These are phyloP conservation scores for Phoma sp. DNA, from an alignment of 2,329 filamentous ascomycete species.

Conservation along the genomic window DNA sequence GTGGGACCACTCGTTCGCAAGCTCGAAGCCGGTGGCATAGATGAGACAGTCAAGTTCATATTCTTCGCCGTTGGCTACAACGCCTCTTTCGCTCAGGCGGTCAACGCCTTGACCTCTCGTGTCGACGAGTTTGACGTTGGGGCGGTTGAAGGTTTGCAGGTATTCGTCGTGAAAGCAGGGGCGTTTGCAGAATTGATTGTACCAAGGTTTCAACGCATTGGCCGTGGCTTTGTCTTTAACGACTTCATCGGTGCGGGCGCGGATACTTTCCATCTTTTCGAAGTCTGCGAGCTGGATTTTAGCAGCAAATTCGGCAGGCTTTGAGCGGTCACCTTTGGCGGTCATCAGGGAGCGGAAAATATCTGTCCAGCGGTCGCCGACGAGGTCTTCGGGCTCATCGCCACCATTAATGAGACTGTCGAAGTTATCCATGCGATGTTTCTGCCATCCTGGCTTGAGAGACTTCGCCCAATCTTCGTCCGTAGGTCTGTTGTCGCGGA, in stretches of 20 bases:
- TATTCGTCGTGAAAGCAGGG: constrained; percentile 68
- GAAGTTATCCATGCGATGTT: constrained; percentile 55
- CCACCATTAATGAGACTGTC: constrained; percentile 47
- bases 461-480: constrained; percentile 21
- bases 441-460: constrained; percentile 57
- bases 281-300: constrained; percentile 35
- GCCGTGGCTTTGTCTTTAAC: constrained; percentile 62
- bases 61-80: constrained; percentile 57
- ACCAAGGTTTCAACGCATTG: constrained; percentile 64
- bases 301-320: constrained; percentile 25
- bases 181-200: constrained; percentile 68
- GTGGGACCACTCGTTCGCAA: constrained; percentile 40
- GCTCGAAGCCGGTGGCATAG: constrained; percentile 55
- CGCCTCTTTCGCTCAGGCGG: constrained; percentile 44
- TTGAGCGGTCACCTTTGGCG: constrained; percentile 11
- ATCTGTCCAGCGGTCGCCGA: constrained; percentile 59
- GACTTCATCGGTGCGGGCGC: constrained; percentile 56
- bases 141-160: constrained; percentile 63
- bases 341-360: constrained; percentile 27
- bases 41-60: constrained; percentile 58
- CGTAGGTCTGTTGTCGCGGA: constrained; percentile 39
- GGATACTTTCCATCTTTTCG: constrained; percentile 54
- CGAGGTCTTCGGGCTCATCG: constrained; percentile 47
- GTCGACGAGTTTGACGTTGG: constrained; percentile 66
- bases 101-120: constrained; percentile 62